Conservation (phyloP, 1,284 basidiomycete species). For the Tranzscheliella williamsii region DNA sequence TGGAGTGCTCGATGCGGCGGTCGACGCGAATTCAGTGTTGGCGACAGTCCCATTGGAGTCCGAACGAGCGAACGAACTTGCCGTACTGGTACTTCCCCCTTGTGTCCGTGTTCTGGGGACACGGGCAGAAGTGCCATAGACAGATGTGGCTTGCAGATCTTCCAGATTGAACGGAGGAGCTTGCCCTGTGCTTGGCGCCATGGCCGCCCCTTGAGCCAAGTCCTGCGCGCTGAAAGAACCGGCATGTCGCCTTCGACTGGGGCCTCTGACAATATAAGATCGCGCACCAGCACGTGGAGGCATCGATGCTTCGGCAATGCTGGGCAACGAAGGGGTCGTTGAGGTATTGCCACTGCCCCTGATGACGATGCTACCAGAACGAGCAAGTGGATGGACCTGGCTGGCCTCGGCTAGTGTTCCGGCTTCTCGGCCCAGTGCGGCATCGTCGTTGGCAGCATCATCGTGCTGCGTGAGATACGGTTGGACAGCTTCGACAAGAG, state of each 20-base stretch:
- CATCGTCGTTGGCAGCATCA: constrained; percentile 2
- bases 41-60: constrained; percentile 2
- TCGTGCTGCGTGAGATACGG: constrained; percentile 40
- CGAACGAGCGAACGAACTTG: constrained; percentile 17
- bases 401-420: not conserved
- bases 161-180: constrained; percentile 34
- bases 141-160: constrained; percentile 27
- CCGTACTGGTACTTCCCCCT: constrained; percentile 17
- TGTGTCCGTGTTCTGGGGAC: constrained; percentile 11
- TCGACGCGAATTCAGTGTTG: not conserved
- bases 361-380: constrained; percentile 7
- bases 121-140: constrained; percentile 21
- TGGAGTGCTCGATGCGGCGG: constrained; percentile 10
- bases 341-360: constrained; percentile 7
- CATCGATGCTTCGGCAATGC: constrained; percentile 49
- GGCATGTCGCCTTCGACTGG: constrained; percentile 39
- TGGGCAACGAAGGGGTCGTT: constrained; percentile 31
- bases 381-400: not conserved
- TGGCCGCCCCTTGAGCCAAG: constrained; percentile 45
- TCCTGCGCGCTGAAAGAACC: constrained; percentile 56
- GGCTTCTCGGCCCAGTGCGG: constrained; percentile 3
- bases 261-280: constrained; percentile 16
- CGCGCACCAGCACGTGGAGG: constrained; percentile 21
- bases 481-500: constrained; percentile 71
- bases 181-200: constrained; percentile 26